A percentile compares a stretch with the other conserved stretches of the same genome.
Evolutionary conservation across 2,329 filamentous ascomycete species (phyloP).

Genomic region (Lachnellula arida): DNA sequence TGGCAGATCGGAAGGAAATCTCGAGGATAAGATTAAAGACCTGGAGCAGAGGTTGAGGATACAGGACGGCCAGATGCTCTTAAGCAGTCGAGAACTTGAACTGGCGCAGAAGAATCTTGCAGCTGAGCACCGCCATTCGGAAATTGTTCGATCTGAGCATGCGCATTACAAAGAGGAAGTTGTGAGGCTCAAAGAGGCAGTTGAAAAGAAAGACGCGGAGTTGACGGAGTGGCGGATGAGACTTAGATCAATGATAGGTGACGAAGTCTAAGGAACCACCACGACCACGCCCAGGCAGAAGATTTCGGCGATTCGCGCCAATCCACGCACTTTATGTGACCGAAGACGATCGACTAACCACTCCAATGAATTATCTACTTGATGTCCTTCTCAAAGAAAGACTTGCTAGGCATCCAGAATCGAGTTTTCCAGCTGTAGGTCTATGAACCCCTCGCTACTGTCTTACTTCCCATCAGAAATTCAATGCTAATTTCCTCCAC

Average conservation of each 20-base stretch:
- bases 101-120: constrained; percentile 5
- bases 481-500: neutral
- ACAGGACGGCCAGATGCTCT: constrained; percentile 15
- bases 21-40: constrained; percentile 12
- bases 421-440: no score
- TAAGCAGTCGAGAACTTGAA: constrained; percentile 11
- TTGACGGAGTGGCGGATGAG: constrained; percentile 17
- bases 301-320: no score
- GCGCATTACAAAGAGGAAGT: constrained; percentile 4
- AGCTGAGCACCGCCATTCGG: constrained; percentile 1
- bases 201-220: constrained; percentile 17
- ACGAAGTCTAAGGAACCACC: no score
- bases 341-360: no score
- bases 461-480: neutral
- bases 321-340: no score
- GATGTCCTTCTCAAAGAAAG: no score
- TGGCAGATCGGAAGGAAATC: constrained; percentile 9
- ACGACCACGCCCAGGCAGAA: no score
- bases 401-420: no score
- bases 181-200: neutral
- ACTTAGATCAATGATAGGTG: constrained; percentile 16
- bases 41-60: constrained; percentile 19
- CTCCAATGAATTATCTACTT: no score
- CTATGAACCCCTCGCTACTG: no score
- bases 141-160: constrained; percentile 9